These are phyloP conservation scores for Stellera chamaejasme DNA, from an alignment of 345 rosid genomes.

Conservation along the genomic window DNA sequence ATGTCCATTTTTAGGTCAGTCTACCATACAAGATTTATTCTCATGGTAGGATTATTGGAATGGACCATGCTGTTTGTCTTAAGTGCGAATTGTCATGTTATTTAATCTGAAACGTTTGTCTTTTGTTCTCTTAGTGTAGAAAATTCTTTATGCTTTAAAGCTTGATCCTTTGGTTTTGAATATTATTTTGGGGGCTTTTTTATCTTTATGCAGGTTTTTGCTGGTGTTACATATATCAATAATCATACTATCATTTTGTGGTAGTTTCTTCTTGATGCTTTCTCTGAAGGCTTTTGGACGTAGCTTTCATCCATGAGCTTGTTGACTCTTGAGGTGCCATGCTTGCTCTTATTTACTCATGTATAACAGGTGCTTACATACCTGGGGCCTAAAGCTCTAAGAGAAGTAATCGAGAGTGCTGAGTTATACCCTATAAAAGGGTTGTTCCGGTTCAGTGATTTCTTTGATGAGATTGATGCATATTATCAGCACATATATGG, in stretches of 20 bases:
- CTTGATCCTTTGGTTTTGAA: too few species aligned
- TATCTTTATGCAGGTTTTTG: too few species aligned
- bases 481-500: slow-evolving; percentile 65
- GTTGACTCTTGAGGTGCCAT: too few species aligned
- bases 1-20: too few species aligned
- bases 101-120: neutral
- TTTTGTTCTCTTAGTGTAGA: too few species aligned
- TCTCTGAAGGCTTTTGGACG: too few species aligned
- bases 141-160: too few species aligned
- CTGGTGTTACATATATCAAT: too few species aligned
- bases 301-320: too few species aligned
- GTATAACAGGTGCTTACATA: slow-evolving; percentile 64
- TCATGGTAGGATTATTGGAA: neutral
- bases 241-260: too few species aligned
- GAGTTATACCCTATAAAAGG: slow-evolving; percentile 91
- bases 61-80: neutral
- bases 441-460: slow-evolving; percentile 61
- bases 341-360: neutral
- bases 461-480: slow-evolving; percentile 73
- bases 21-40: neutral
- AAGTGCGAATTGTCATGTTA: neutral
- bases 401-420: slow-evolving; percentile 59
- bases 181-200: too few species aligned
- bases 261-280: too few species aligned
- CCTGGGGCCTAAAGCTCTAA: slow-evolving; percentile 63